Evolutionary conservation across 345 rosid genomes (phyloP).

Genomic region (Cardamine resedifolia): DNA sequence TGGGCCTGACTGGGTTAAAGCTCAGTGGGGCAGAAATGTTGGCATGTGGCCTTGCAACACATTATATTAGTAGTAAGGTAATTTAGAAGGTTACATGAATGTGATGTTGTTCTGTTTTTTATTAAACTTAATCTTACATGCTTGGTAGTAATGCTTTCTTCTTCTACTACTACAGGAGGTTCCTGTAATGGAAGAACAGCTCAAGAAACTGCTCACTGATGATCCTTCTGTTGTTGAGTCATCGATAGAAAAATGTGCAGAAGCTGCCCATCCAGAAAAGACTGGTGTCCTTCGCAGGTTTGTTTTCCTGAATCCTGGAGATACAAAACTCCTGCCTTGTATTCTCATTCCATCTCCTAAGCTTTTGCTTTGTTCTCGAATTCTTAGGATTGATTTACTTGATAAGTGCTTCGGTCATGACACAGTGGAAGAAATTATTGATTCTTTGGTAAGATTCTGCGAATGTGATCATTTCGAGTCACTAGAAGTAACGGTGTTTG

Average conservation of each 20-base stretch:
- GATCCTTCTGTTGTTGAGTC: constrained; percentile 86
- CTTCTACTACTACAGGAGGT: constrained; percentile 53
- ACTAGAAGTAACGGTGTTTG: constrained; percentile 7
- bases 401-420: constrained; percentile 80
- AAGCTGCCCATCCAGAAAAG: constrained; percentile 60
- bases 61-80: constrained; percentile 64
- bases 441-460: constrained; percentile 57
- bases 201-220: constrained; percentile 70
- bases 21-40: constrained; percentile 87
- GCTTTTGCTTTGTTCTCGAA: constrained; percentile 4
- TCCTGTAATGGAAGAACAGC: constrained; percentile 60
- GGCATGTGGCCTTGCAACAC: constrained; percentile 90
- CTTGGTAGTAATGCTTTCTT: constrained; percentile 12
- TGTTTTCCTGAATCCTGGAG: constrained; percentile 19
- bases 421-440: constrained; percentile 85
- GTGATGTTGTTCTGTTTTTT: constrained; percentile 7
- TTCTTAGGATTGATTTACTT: constrained; percentile 59
- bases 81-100: constrained; percentile 11
- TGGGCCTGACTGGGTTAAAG: constrained; percentile 82
- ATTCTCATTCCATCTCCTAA: constrained; percentile 16
- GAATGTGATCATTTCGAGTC: constrained; percentile 12
- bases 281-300: constrained; percentile 75
- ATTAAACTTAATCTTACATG: constrained; percentile 5
- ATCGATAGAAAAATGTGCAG: constrained; percentile 60
- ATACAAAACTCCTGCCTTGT: constrained; percentile 10